Base-by-base conservation (phyloP, 257 asterid species). In the Scutellaria galericulata region DNA sequence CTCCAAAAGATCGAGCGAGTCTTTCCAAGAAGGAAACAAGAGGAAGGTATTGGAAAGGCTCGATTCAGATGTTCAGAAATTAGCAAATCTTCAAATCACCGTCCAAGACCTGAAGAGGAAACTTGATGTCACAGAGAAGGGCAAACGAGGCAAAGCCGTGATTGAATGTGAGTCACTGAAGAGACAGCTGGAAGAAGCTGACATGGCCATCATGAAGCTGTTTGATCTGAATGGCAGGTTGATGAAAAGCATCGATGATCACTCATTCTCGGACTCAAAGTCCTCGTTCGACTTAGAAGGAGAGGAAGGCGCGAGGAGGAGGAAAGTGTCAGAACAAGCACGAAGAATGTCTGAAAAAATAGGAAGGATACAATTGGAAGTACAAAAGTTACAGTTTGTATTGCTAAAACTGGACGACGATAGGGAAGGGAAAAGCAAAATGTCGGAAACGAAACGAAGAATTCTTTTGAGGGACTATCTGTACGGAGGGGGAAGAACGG, bases 131-230 rank as follows among this genome's bases (percentile, higher is more conserved):
- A 90, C 88, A 0, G 96, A 84, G 86, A 89, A 90, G 80, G 82
- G 89, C 77, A 90, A 82, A 70, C 83, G 86, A 61, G 97, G 98
- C 4, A 95, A 92, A 84, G 83, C 97, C 56, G 87, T 86, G 14
- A 79, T 84, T 11, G 96, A 95, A 73, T 87, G 87, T 9, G 98
- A 90, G 67, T 82, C 88, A 0, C 70, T 95, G 12, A 90, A 87
- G 81, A 88, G 82, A 48, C 96, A 95, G 85, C 89, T 95, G n/a
- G 89, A 83, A 40, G 98, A 92, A 83, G 93, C 97, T 50, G 94
- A 95, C 61, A 47, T 82, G 13, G 76, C 91, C 9, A 74, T 92
- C 67, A 54, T 84, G 83, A 90, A 89, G 85, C 66, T 95, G 78
- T 86, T 87, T 62, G 96, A 95, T 65, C 84, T 86, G 64, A 90